Percentiles rank a stretch among this genome's conserved stretches.
phyloP scores from a whole-genome alignment of 495 filamentous ascomycete species.

The Trichoderma asperelloides region DNA sequence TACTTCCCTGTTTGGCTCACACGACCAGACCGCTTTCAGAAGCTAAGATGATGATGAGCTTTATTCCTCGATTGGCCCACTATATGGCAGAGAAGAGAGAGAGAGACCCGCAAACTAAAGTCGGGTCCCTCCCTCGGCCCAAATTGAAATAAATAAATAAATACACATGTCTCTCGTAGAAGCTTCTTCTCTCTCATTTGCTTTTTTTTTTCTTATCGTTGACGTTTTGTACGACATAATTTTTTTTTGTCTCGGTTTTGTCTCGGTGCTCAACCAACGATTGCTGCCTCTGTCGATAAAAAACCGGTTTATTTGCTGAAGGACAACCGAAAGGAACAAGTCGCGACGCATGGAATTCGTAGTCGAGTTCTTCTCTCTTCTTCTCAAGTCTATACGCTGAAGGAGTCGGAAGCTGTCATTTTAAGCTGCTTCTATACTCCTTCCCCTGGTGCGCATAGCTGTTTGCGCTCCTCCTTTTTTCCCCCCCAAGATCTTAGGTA shows the following conservation, averaged over 20 bases:
- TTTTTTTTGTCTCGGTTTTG: background rate
- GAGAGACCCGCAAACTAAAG: background rate
- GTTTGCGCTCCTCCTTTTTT: background rate
- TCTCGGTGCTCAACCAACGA: background rate
- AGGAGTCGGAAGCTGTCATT: background rate
- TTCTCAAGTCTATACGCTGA: slow-evolving; percentile 31
- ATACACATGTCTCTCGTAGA: background rate
- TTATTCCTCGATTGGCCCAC: background rate
- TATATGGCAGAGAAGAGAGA: background rate
- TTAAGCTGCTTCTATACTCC: background rate
- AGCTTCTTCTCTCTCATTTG: background rate
- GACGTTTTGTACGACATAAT: too few species aligned
- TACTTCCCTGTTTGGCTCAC: background rate
- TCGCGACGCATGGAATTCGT: slow-evolving; percentile 27
- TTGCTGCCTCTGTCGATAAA: background rate
- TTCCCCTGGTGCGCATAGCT: background rate
- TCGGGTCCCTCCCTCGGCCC: background rate
- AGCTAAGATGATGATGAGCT: background rate
- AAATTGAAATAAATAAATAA: background rate
- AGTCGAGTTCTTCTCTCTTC: slow-evolving; percentile 34
- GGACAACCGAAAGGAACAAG: background rate
- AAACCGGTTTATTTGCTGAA: background rate
- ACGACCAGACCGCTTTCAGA: background rate
- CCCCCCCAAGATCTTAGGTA: background rate
- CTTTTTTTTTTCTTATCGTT: background rate